Conservation (phyloP, 768 basidiomycete species). For the Holtermanniella nyarrowii region DNA sequence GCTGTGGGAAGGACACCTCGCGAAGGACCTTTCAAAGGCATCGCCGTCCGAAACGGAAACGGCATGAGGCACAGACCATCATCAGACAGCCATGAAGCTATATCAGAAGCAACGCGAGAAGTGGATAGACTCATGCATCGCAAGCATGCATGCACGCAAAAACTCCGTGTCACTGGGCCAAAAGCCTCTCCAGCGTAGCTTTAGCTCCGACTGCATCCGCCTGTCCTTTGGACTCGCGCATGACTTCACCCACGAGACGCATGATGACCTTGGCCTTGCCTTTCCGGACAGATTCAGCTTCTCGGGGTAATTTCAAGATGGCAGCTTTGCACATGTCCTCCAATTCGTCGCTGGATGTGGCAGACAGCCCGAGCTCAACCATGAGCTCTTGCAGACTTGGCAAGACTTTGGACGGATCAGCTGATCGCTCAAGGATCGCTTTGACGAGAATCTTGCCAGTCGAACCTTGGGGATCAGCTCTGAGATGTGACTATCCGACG, state of each 20-base stretch:
- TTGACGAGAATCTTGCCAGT: conserved; percentile 69
- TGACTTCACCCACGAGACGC: conserved; percentile 72
- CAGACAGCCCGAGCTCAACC: conserved; percentile 7
- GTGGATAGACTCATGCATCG: too few relatives aligned
- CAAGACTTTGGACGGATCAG: not conserved
- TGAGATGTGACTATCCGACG: not conserved
- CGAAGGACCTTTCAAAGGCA: too few relatives aligned
- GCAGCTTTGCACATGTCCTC: conserved; percentile 53
- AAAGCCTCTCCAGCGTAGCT: conserved; percentile 43
- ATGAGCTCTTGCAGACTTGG: conserved; percentile 6
- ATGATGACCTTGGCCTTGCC: conserved; percentile 72
- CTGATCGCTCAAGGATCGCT: conserved; percentile 50
- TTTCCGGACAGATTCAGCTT: conserved; percentile 54
- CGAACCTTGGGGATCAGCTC: conserved; percentile 50
- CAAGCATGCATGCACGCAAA: too few relatives aligned
- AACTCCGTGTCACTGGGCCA: too few relatives aligned
- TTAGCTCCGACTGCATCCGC: conserved; percentile 61
- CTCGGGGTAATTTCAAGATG: conserved; percentile 56
- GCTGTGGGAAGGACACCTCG: too few relatives aligned
- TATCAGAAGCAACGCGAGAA: too few relatives aligned
- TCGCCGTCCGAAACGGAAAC: too few relatives aligned
- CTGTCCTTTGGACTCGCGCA: conserved; percentile 67
- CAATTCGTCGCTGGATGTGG: conserved; percentile 11
- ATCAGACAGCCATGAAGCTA: too few relatives aligned
- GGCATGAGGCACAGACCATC: too few relatives aligned